phyloP scores from a whole-genome alignment of 177 flowering plant genomes.

The Tripterygium wilfordii region DNA sequence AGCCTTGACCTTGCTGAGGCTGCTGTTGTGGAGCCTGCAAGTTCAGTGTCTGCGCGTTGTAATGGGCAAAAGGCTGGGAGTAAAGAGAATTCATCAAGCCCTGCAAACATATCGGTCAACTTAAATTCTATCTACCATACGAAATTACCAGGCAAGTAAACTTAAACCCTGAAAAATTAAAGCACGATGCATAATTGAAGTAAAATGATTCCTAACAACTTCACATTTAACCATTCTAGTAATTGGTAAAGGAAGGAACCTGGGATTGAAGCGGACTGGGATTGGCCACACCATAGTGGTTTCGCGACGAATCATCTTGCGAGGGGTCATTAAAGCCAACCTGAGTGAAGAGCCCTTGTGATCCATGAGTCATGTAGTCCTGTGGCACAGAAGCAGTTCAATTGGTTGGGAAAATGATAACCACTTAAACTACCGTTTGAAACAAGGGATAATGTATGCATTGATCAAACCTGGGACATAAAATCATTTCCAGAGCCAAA shows the following conservation, averaged over 20 bases:
- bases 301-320: constrained; percentile 83
- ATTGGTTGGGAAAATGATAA: neutral
- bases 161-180: too few relatives aligned
- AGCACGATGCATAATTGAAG: too few relatives aligned
- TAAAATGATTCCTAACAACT: too few relatives aligned
- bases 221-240: too few relatives aligned
- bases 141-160: too few relatives aligned
- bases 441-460: neutral
- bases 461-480: constrained; percentile 84
- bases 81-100: constrained; percentile 90
- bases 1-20: constrained; percentile 62
- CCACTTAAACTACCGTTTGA: too few relatives aligned
- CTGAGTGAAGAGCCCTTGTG: constrained; percentile 92
- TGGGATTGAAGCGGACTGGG: constrained; percentile 78
- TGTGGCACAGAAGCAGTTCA: constrained; percentile 18
- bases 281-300: constrained; percentile 62
- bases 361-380: constrained; percentile 96
- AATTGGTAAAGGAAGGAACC: constrained; percentile 46
- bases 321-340: constrained; percentile 77
- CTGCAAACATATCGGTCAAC: constrained; percentile 30
- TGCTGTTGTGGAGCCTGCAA: constrained; percentile 65
- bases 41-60: constrained; percentile 70
- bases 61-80: constrained; percentile 87
- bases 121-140: too few relatives aligned
- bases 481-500: constrained; percentile 89